These are phyloP conservation scores for Thyridium curvatum DNA, from an alignment of 2,329 filamentous ascomycete genomes.

Conservation along the genomic window DNA sequence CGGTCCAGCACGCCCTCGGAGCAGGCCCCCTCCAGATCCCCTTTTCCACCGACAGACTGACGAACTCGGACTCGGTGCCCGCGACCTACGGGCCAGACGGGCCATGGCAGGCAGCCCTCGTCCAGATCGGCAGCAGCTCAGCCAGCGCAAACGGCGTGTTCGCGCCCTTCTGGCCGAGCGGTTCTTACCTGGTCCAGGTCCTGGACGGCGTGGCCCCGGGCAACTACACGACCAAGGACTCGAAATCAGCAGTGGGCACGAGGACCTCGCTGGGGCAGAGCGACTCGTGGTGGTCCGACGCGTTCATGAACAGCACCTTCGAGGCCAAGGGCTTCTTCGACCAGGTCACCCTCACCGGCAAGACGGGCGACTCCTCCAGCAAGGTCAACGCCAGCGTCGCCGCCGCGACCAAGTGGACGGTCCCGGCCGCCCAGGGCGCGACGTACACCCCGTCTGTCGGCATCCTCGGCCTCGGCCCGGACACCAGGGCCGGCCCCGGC, in stretches of 20 bases:
- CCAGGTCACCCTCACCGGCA: not conserved
- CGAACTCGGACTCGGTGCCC: too few species aligned
- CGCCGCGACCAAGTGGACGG: not conserved
- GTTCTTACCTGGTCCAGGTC: too few species aligned
- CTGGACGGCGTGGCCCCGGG: not conserved
- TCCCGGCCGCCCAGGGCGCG: not conserved
- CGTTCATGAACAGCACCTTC: not conserved
- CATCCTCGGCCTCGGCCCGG: not conserved
- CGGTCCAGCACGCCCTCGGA: too few species aligned
- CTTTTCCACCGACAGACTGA: too few species aligned
- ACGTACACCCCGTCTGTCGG: not conserved
- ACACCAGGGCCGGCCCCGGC: not conserved
- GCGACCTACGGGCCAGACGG: constrained; percentile 1
- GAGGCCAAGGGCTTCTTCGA: not conserved
- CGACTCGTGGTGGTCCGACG: too few species aligned
- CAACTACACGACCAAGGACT: not conserved
- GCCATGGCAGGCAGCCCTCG: constrained; percentile 1
- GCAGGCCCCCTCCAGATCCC: too few species aligned
- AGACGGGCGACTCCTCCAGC: not conserved
- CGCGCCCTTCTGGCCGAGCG: not conserved
- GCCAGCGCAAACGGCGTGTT: not conserved
- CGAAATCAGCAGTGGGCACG: not conserved
- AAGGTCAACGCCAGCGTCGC: too few species aligned
- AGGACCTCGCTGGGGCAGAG: not conserved
- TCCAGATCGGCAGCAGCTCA: not conserved